phyloP scores from a whole-genome alignment of 2,329 filamentous ascomycete genomes.

The Xylariaceae sp. region DNA sequence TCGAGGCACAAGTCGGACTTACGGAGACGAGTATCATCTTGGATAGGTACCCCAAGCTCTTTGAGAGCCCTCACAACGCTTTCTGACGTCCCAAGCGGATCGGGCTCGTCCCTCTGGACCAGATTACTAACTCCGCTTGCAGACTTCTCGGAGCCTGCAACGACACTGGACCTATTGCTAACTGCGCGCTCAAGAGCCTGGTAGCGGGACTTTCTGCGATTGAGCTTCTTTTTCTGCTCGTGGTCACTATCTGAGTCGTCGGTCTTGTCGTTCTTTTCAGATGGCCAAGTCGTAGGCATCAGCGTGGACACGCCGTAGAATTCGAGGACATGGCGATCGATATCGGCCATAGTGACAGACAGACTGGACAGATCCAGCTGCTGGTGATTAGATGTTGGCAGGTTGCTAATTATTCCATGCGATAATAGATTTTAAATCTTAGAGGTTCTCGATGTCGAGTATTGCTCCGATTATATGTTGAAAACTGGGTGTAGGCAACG shows the following conservation, averaged over 20 bases:
- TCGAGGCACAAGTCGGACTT: constrained; percentile 44
- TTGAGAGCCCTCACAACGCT: constrained; percentile 85
- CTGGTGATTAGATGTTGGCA: not conserved
- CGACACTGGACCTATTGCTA: constrained; percentile 68
- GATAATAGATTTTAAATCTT: not conserved
- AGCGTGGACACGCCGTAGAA: constrained; percentile 85
- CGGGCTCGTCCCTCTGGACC: constrained; percentile 89
- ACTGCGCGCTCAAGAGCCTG: constrained; percentile 81
- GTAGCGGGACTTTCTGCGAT: constrained; percentile 76
- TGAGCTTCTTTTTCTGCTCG: constrained; percentile 57
- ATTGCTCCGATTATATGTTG: not conserved
- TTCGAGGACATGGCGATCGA: constrained; percentile 78
- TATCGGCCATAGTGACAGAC: constrained; percentile 63
- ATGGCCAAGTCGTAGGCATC: constrained; percentile 85
- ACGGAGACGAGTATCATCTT: constrained; percentile 82
- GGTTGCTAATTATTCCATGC: not conserved
- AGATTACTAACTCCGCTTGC: constrained; percentile 72
- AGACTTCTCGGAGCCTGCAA: constrained; percentile 71
- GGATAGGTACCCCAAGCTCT: constrained; percentile 76
- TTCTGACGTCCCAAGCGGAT: constrained; percentile 85
- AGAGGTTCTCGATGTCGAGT: constrained; percentile 1
- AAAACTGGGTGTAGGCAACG: not conserved
- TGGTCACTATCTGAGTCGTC: constrained; percentile 69
- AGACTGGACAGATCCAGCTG: constrained; percentile 17
- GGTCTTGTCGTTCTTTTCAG: constrained; percentile 69